phyloP scores from a whole-genome alignment of 148 eudicot species.

The Vaccinium corymbosum region DNA sequence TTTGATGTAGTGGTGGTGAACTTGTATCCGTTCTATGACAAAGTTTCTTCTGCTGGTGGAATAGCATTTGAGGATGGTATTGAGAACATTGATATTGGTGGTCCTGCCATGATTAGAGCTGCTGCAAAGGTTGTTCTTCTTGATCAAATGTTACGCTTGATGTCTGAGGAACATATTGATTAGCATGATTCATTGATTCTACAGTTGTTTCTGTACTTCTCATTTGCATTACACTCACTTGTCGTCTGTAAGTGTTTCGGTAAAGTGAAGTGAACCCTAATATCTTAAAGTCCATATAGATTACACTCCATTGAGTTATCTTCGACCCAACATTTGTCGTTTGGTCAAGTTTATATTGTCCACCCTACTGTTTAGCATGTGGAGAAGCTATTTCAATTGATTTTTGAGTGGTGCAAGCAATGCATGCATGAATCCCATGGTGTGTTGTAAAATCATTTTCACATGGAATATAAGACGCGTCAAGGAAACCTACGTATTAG shows the following conservation, averaged over 20 bases:
- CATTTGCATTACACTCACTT: neutral
- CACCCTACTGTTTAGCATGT: neutral
- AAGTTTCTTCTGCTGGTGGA: constrained; percentile 66
- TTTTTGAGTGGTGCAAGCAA: neutral
- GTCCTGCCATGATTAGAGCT: constrained; percentile 98
- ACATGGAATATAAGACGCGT: neutral
- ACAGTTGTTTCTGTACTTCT: neutral
- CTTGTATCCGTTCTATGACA: constrained; percentile 94
- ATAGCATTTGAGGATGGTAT: constrained; percentile 88
- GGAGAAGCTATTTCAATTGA: neutral
- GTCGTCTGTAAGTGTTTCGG: neutral
- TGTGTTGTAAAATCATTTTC: neutral
- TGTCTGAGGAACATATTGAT: neutral
- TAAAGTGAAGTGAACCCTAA: neutral
- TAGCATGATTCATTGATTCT: neutral
- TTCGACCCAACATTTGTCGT: neutral
- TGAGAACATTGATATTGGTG: constrained; percentile 98
- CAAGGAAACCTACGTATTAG: neutral
- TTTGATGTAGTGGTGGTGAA: constrained; percentile 93
- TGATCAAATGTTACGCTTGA: neutral
- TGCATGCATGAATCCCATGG: neutral
- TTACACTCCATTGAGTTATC: neutral
- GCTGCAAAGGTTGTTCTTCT: constrained; percentile 79
- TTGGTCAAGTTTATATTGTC: neutral
- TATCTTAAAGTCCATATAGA: neutral